phyloP scores from a whole-genome alignment of 2,329 filamentous ascomycete species.

The Hypoxylon sp. region DNA sequence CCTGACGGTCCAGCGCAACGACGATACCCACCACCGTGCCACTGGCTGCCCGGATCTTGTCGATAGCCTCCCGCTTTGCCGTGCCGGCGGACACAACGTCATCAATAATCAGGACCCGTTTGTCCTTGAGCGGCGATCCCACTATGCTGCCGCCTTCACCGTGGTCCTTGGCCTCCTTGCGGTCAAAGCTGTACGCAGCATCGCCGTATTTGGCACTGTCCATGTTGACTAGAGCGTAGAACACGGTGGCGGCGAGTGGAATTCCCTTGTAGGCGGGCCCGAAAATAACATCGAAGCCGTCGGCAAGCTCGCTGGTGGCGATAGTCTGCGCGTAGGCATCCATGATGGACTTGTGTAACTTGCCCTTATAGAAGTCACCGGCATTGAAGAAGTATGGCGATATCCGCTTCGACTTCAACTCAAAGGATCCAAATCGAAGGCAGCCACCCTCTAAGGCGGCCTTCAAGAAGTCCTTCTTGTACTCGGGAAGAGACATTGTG shows the following conservation, averaged over 20 bases:
- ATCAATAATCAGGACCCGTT: constrained; percentile 91
- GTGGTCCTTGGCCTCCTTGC: constrained; percentile 96
- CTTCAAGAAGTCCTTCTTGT: constrained; percentile 81
- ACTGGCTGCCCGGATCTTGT: constrained; percentile 88
- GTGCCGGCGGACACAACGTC: constrained; percentile 97
- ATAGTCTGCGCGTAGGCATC: constrained; percentile 83
- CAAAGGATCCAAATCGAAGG: constrained; percentile 86
- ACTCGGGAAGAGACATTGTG: constrained; percentile 68
- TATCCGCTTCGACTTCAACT: constrained; percentile 90
- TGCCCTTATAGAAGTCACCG: constrained; percentile 87
- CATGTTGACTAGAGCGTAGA: constrained; percentile 80
- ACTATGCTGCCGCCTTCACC: constrained; percentile 96
- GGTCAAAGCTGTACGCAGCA: constrained; percentile 90
- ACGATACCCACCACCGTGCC: constrained; percentile 89
- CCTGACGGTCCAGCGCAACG: constrained; percentile 88
- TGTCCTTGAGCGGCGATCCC: constrained; percentile 86
- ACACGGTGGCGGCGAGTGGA: constrained; percentile 84
- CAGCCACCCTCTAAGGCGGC: constrained; percentile 77
- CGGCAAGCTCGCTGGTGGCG: constrained; percentile 56
- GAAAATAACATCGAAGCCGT: constrained; percentile 88
- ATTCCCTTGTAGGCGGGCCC: constrained; percentile 98
- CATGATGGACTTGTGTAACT: constrained; percentile 82
- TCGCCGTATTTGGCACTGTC: constrained; percentile 76
- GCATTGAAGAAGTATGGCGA: constrained; percentile 99
- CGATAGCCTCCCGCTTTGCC: constrained; percentile 91